Conservation (phyloP, 2,329 filamentous ascomycete genomes). For the Colletotrichum echinochloae region DNA sequence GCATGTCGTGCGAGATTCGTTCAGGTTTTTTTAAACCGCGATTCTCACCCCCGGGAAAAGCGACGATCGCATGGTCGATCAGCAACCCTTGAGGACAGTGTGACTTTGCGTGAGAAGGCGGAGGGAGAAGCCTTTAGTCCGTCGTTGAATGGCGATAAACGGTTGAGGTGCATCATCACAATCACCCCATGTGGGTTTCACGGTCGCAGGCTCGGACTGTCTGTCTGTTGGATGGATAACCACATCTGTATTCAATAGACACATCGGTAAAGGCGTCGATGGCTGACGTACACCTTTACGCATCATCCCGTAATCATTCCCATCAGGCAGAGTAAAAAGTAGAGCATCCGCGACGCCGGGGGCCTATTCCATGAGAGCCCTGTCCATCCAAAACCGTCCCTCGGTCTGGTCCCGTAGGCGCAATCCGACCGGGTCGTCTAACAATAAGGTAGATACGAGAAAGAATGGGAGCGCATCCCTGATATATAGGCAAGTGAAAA, state of each 20-base stretch:
- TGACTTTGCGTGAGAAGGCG: background rate
- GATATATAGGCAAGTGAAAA: constrained; percentile 38
- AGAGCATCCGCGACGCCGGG: constrained; percentile 36
- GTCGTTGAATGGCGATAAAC: background rate
- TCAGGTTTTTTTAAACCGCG: background rate
- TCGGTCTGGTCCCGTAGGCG: constrained; percentile 39
- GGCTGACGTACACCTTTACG: constrained; percentile 28
- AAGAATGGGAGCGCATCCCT: constrained; percentile 38
- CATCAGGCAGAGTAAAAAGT: constrained; percentile 24
- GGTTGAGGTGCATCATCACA: background rate
- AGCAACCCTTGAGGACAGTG: too few relatives aligned
- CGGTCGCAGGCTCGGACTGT: background rate
- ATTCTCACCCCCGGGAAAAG: background rate
- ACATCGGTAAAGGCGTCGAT: constrained; percentile 27
- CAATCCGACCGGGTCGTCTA: constrained; percentile 37
- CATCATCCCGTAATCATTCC: constrained; percentile 35
- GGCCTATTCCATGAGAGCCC: constrained; percentile 38
- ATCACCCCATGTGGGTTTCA: constrained; percentile 1
- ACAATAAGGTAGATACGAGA: constrained; percentile 39
- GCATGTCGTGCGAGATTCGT: background rate
- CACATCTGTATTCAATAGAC: constrained; percentile 36
- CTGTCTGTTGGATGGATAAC: constrained; percentile 15
- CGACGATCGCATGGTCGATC: background rate
- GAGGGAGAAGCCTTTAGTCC: background rate
- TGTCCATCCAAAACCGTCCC: constrained; percentile 39